These are phyloP conservation scores for Umbelopsis ramanniana DNA, from an alignment of 192 early-diverging fungal genomes.

Conservation along the genomic window DNA sequence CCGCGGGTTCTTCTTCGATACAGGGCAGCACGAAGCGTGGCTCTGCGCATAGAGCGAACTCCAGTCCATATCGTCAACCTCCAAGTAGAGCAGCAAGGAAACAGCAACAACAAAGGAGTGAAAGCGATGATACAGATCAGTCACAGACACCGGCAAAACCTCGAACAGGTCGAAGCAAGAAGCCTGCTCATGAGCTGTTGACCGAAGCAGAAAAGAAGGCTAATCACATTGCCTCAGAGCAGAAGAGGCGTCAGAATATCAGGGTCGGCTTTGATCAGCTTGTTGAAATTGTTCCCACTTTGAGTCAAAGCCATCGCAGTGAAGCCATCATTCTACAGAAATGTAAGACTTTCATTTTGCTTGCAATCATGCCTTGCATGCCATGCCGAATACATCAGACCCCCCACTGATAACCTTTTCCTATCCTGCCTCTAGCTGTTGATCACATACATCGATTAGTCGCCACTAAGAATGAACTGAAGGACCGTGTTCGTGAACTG, in stretches of 20 bases:
- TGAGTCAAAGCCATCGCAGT: slow-evolving; percentile 81
- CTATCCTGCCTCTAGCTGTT: slow-evolving; percentile 52
- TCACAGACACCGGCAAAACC: neutral
- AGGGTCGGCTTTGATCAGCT: slow-evolving; percentile 88
- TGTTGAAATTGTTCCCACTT: slow-evolving; percentile 82
- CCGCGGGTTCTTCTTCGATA: neutral
- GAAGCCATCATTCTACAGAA: slow-evolving; percentile 88
- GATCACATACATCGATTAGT: slow-evolving; percentile 77
- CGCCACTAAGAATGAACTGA: slow-evolving; percentile 62
- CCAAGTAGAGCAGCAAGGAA: slow-evolving; percentile 1
- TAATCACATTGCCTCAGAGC: slow-evolving; percentile 95
- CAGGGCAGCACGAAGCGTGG: neutral
- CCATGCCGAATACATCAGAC: no score
- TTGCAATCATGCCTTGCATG: no score
- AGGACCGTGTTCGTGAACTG: slow-evolving; percentile 53
- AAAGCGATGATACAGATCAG: slow-evolving; percentile 9
- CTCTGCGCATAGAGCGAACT: neutral
- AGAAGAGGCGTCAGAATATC: slow-evolving; percentile 92
- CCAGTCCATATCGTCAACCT: slow-evolving; percentile 12
- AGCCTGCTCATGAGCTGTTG: slow-evolving; percentile 68
- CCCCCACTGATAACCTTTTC: neutral
- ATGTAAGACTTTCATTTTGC: no score
- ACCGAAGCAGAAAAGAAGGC: slow-evolving; percentile 92
- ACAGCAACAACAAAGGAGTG: slow-evolving; percentile 8
- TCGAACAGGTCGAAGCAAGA: slow-evolving; percentile 23